Evolutionary conservation across 164 flowering plant genomes (phyloP), one percentile per base, ranked within the genome.

Genomic region (Aristolochia fimbriata): DNA sequence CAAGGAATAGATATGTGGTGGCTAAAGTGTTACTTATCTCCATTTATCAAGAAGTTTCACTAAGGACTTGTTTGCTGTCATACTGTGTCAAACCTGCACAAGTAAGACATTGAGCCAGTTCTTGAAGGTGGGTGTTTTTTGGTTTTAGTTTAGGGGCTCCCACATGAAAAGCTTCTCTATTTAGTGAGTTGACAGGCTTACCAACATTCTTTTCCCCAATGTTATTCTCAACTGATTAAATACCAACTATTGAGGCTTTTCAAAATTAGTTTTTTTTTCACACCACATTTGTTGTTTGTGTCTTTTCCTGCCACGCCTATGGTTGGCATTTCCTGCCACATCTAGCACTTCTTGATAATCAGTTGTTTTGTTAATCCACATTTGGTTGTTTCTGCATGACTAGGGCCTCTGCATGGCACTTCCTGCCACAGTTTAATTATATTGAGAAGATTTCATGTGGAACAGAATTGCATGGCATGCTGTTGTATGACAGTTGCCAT

Each of bases 1-100:
- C 74, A 82, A 81, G 87, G 81, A 57, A 55, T 80, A 60, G 84
- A 82, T 70, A 80, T 73, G 71, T 78, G 37, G 75, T 82, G 82
- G 77, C 84, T 57, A 80, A 82, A 63, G 46, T 82, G 63, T 74
- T 71, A 62, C 60, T 75, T 5, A 73, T 78, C 22, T 72, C 79
- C 25, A 50, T 64, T 63, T 81, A 76, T 58, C 56, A 62, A 47
- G 76, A 78, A 57, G 62, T 75, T 15, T 66, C 73, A 13, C 72
- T 77, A 52, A 78, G 77, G 61, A 80, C 77, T 22, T 19, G 25
- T 43, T 59, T 78, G 68, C 31, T 82, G 68, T 81, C 74, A 62
- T 64, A 68, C 61, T 78, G 78, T 57, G 55, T 80, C 67, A 73
- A 62, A 70, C 87, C 84, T 49, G 81, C 78, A 65, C 82, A n/a